Evolutionary conservation across 202 grass and related monocot species (phyloP).

Genomic region (Musa balbisiana): DNA sequence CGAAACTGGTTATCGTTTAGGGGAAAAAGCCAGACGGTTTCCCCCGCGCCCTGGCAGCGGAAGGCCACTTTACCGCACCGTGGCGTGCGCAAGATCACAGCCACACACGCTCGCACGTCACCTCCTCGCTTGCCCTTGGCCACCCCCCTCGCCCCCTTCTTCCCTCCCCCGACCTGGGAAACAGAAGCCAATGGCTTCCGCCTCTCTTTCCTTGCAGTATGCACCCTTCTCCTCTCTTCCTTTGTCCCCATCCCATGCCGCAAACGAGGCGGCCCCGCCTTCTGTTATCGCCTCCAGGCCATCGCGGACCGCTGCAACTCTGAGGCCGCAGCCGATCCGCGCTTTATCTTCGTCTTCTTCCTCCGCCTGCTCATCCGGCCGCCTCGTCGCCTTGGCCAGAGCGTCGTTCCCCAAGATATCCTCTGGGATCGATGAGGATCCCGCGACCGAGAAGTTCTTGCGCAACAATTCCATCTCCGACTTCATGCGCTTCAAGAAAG

Average conservation of each 20-base stretch:
- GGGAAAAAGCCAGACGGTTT: no score
- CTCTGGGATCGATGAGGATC: neutral
- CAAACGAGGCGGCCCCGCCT: neutral
- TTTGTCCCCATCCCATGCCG: neutral
- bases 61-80: no score
- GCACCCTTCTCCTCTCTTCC: neutral
- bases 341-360: neutral
- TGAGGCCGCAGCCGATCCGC: neutral
- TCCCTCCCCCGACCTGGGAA: neutral
- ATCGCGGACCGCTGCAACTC: neutral
- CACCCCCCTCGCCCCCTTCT: neutral
- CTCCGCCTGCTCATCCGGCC: neutral
- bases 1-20: no score
- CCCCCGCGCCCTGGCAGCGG: no score
- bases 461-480: constrained; percentile 44
- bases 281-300: neutral
- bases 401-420: neutral
- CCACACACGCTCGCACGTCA: neutral
- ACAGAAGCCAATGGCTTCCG: neutral
- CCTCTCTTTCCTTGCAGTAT: neutral
- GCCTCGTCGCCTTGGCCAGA: neutral
- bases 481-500: constrained; percentile 61
- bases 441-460: constrained; percentile 31
- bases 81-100: neutral
- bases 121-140: neutral